Evolutionary conservation across 129 eudicot species (phyloP).

Genomic region (Daucus carota): DNA sequence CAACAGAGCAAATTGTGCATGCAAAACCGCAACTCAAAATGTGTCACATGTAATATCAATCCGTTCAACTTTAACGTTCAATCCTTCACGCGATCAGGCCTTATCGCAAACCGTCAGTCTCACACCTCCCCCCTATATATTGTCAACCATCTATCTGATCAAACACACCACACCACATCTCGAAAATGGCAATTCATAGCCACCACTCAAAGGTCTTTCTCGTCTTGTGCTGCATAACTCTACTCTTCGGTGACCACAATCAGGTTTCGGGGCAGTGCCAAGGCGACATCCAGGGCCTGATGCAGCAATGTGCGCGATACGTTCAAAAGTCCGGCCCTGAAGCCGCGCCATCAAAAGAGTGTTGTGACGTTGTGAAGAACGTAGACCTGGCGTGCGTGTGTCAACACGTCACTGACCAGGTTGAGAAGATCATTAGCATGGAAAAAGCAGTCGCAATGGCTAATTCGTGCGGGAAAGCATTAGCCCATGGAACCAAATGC

Average conservation of each 20-base stretch:
- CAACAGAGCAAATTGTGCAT: neutral
- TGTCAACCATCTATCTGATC: neutral
- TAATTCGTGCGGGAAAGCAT: constrained; percentile 27
- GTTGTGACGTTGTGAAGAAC: constrained; percentile 28
- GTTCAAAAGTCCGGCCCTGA: constrained; percentile 28
- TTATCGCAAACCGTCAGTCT: neutral
- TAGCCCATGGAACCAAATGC: constrained; percentile 38
- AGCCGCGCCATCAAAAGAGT: constrained; percentile 25
- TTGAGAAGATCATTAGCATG: constrained; percentile 33
- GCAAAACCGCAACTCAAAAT: neutral
- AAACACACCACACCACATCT: neutral
- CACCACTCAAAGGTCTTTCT: neutral
- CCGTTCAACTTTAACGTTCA: neutral
- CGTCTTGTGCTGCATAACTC: neutral
- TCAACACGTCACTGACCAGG: constrained; percentile 22
- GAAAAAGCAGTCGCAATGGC: constrained; percentile 34
- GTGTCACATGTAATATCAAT: neutral
- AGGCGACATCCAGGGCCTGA: constrained; percentile 33
- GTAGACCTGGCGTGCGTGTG: constrained; percentile 34
- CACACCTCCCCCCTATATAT: constrained; percentile 4
- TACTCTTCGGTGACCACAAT: neutral
- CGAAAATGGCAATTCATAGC: neutral
- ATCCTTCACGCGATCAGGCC: neutral
- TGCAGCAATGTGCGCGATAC: constrained; percentile 28
- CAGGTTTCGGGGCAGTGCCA: constrained; percentile 29